Evolutionary conservation across 345 rosid genomes (phyloP).

Genomic region (Cardiospermum halicacabum): DNA sequence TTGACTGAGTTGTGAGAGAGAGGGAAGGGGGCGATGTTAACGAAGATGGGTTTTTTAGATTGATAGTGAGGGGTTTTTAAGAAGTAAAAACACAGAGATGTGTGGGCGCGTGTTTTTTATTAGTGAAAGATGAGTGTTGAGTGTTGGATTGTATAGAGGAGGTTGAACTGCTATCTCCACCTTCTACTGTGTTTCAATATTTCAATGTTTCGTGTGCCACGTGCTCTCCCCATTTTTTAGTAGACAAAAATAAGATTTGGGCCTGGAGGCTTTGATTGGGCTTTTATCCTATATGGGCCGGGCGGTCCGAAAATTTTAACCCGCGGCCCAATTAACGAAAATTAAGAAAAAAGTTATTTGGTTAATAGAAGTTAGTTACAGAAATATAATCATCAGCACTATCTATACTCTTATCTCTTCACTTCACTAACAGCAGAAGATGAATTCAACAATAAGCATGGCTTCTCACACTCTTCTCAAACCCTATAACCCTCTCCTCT

Average conservation of each 20-base stretch:
- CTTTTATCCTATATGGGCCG: no score
- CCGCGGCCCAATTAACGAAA: no score
- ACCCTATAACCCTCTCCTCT: slow-evolving; percentile 20
- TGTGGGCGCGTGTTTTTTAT: not conserved
- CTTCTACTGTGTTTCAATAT: not conserved
- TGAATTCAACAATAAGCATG: slow-evolving; percentile 35
- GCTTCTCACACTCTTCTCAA: slow-evolving; percentile 29
- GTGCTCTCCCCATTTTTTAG: no score
- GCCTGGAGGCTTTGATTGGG: no score
- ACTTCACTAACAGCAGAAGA: not conserved
- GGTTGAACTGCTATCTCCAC: not conserved
- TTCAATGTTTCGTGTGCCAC: not conserved
- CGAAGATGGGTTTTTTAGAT: slow-evolving; percentile 15
- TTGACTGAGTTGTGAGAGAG: slow-evolving; percentile 20
- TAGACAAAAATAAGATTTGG: no score
- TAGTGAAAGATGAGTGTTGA: not conserved
- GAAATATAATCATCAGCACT: no score
- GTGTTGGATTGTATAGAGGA: not conserved
- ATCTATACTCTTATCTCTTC: slow-evolving; percentile 24
- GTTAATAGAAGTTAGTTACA: no score
- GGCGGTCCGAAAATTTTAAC: no score
- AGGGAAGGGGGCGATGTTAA: slow-evolving; percentile 25
- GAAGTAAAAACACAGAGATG: not conserved
- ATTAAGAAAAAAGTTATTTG: no score
- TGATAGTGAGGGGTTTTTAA: not conserved